Conservation (phyloP, 2,329 filamentous ascomycete genomes). For the Fusarium keratoplasticum region DNA sequence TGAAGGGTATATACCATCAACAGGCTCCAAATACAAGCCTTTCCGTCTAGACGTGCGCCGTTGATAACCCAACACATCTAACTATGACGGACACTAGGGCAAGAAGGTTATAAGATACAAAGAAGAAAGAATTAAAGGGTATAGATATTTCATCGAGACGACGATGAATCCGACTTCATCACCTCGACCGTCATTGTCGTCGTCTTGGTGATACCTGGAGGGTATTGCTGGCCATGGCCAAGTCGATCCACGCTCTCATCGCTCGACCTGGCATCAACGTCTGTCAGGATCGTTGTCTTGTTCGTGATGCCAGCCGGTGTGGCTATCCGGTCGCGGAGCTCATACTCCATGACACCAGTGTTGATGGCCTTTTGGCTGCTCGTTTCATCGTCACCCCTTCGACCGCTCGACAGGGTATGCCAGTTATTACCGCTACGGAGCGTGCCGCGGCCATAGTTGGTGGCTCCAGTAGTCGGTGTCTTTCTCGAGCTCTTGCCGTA, state of each 20-base stretch:
- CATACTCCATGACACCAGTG: conserved; percentile 37
- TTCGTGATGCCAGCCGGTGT: conserved; percentile 16
- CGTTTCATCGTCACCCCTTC: conserved; percentile 38
- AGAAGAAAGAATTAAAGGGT: background rate
- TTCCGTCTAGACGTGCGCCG: background rate
- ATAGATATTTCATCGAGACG: background rate
- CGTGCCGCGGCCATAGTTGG: conserved; percentile 40
- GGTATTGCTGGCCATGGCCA: conserved; percentile 6
- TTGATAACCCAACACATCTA: background rate
- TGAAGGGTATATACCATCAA: background rate
- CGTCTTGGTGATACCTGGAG: conserved; percentile 44
- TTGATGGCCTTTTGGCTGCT: conserved; percentile 48
- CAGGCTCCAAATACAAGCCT: background rate
- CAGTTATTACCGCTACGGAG: conserved; percentile 40
- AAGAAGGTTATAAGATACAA: background rate
- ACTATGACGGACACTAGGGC: background rate
- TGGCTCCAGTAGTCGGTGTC: conserved; percentile 40
- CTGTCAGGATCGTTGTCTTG: conserved; percentile 36
- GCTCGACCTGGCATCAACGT: conserved; percentile 38
- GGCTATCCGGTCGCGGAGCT: conserved; percentile 39
- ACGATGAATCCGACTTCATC: conserved; percentile 1
- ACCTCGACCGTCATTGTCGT: conserved; percentile 44
- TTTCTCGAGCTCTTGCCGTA: conserved; percentile 47
- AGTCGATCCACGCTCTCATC: conserved; percentile 39
- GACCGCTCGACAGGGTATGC: conserved; percentile 38